Evolutionary conservation across 192 early-diverging fungal species (phyloP).

Genomic region (Fimicolochytrium jonesii): DNA sequence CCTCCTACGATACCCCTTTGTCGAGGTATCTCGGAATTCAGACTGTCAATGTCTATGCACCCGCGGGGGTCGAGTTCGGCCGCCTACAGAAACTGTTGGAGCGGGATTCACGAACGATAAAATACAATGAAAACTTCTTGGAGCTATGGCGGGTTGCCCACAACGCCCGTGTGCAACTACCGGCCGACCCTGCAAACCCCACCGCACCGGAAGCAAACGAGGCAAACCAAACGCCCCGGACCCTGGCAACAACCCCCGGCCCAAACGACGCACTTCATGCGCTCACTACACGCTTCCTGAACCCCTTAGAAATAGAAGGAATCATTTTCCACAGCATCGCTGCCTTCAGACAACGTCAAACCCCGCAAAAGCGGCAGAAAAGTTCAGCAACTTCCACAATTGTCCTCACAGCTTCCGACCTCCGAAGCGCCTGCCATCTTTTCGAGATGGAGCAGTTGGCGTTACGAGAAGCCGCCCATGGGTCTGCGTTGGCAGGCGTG

Average conservation of each 20-base stretch:
- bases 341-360: neutral
- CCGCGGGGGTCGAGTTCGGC: neutral
- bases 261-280: neutral
- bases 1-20: neutral
- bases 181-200: neutral
- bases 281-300: neutral
- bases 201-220: too few relatives aligned
- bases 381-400: neutral
- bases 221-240: too few relatives aligned
- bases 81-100: neutral
- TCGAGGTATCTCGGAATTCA: neutral
- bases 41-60: neutral
- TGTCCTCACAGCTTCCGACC: neutral
- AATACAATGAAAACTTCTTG: neutral
- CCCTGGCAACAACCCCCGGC: neutral
- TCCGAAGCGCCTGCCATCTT: neutral
- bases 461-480: neutral
- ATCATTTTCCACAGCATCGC: neutral
- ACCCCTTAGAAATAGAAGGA: neutral
- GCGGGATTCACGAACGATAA: neutral
- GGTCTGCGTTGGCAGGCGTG: neutral
- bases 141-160: neutral
- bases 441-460: neutral
- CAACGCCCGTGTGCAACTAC: neutral
- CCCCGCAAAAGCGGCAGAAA: neutral